Evolutionary conservation across 257 asterid genomes (phyloP).

Genomic region (Salvia splendens): DNA sequence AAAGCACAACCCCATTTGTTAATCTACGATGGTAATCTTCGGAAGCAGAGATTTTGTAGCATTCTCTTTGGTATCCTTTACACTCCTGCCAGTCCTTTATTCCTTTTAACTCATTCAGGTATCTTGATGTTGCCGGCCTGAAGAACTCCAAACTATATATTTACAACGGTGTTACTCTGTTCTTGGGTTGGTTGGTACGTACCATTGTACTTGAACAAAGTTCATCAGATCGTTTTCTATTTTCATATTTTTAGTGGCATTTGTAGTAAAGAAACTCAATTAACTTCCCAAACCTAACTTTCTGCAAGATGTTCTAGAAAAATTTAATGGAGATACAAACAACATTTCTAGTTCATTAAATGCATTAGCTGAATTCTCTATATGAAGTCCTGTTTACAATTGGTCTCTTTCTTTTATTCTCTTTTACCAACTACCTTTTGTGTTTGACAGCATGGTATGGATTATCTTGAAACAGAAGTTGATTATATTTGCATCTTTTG

Average conservation of each 20-base stretch:
- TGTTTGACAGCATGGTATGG: neutral
- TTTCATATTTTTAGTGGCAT: neutral
- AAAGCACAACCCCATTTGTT: conserved; percentile 90
- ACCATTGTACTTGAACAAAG: conserved; percentile 20
- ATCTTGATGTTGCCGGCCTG: conserved; percentile 73
- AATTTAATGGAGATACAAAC: neutral
- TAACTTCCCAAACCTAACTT: neutral
- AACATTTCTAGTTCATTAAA: neutral
- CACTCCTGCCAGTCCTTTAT: conserved; percentile 1
- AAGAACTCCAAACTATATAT: conserved; percentile 68
- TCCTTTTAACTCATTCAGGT: conserved; percentile 49
- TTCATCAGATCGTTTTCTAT: conserved; percentile 2
- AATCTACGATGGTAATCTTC: conserved; percentile 79
- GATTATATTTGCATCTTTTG: neutral
- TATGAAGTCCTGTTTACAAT: neutral
- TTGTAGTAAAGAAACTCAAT: neutral
- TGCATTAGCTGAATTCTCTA: neutral
- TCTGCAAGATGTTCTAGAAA: neutral
- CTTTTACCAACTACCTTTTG: neutral
- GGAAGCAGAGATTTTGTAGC: conserved; percentile 3
- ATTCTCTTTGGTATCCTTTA: conserved; percentile 5
- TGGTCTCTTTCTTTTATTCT: neutral
- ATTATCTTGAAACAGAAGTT: neutral
- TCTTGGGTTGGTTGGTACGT: conserved; percentile 92
- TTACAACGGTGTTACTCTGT: conserved; percentile 76